These are phyloP conservation scores for Trichoderma polysporum DNA, from an alignment of 2,329 filamentous ascomycete genomes.

Conservation along the genomic window DNA sequence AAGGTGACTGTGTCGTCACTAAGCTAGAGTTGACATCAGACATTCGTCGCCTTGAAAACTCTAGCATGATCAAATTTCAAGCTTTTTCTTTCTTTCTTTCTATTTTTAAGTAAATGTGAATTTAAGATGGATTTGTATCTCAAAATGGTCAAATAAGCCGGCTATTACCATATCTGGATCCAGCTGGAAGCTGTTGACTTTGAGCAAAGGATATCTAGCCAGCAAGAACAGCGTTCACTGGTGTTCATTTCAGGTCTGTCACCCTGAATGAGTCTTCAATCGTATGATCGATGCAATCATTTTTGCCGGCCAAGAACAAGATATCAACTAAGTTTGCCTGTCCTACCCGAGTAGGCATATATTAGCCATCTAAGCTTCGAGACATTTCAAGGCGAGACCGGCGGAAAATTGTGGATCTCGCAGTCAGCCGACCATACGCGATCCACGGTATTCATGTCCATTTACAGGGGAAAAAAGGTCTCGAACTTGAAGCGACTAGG, in stretches of 20 bases:
- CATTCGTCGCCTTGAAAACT: neutral
- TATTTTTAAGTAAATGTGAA: neutral
- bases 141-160: neutral
- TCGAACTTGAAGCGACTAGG: neutral
- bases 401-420: constrained; percentile 13
- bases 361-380: neutral
- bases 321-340: neutral
- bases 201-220: neutral
- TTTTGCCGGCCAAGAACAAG: neutral
- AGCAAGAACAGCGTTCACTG: neutral
- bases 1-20: neutral
- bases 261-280: neutral
- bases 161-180: neutral
- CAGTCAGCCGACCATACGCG: constrained; percentile 11
- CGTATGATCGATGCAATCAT: neutral
- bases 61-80: neutral
- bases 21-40: neutral
- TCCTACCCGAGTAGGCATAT: neutral
- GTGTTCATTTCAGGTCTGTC: neutral
- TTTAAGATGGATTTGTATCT: neutral
- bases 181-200: neutral
- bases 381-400: constrained; percentile 13
- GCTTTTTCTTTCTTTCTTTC: too few relatives aligned
- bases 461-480: neutral
- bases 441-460: neutral